Conservation (phyloP, 352 stramenopile genomes). For the Phytophthora rubi region DNA sequence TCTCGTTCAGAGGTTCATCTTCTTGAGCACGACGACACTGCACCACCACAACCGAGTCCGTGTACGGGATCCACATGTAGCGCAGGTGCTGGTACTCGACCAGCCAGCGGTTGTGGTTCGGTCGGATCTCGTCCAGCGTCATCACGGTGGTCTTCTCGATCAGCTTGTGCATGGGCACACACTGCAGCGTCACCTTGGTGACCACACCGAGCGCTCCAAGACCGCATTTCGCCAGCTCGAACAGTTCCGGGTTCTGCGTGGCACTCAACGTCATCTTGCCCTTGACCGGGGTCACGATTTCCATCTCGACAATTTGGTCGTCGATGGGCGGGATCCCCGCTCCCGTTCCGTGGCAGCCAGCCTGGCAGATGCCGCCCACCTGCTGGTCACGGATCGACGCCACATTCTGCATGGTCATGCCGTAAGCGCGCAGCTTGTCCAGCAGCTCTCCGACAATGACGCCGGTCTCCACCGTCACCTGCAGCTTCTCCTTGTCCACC, state of each 20-base stretch:
- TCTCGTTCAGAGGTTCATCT: slow-evolving; percentile 47
- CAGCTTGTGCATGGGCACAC: slow-evolving; percentile 93
- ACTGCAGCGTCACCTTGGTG: slow-evolving; percentile 96
- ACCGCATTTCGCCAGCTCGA: slow-evolving; percentile 94
- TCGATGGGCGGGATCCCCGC: slow-evolving; percentile 95
- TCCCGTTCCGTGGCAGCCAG: slow-evolving; percentile 96
- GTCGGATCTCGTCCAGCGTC: slow-evolving; percentile 86
- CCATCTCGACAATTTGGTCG: slow-evolving; percentile 96
- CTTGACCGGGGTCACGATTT: slow-evolving; percentile 94
- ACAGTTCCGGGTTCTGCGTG: slow-evolving; percentile 83
- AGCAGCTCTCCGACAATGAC: slow-evolving; percentile 81
- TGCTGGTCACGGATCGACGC: slow-evolving; percentile 98
- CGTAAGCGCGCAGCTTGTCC: slow-evolving; percentile 75
- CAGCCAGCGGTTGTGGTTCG: slow-evolving; percentile 80
- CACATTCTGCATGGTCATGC: slow-evolving; percentile 98
- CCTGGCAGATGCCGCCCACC: slow-evolving; percentile 96
- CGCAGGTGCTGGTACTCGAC: slow-evolving; percentile 87
- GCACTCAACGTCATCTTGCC: slow-evolving; percentile 91
- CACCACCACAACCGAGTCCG: slow-evolving; percentile 95
- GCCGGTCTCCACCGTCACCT: slow-evolving; percentile 92
- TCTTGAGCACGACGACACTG: slow-evolving; percentile 78
- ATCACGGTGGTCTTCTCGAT: slow-evolving; percentile 94
- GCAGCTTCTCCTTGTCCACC: slow-evolving; percentile 89
- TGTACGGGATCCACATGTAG: slow-evolving; percentile 99
- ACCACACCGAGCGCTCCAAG: slow-evolving; percentile 96